Percentiles rank a stretch among this genome's conserved stretches.
Evolutionary conservation across 176 grass and related monocot genomes (phyloP).

Genomic region (Cenchrus purpureus): DNA sequence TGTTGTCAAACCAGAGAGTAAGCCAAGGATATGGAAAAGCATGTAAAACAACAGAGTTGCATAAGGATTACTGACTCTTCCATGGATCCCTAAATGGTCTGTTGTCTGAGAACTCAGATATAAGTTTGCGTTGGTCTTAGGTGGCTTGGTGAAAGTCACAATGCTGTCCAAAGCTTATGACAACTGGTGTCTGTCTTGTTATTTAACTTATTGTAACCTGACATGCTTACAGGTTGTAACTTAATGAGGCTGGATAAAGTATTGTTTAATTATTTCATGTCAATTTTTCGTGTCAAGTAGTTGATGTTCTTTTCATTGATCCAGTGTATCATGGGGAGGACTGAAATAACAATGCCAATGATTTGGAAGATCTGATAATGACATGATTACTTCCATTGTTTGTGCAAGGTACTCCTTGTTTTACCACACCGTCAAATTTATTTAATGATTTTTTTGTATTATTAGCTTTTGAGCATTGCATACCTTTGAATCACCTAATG

Average conservation of each 20-base stretch:
- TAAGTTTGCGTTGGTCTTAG: slow-evolving; percentile 18
- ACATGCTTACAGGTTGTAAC: slow-evolving; percentile 21
- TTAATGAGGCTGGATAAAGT: not conserved
- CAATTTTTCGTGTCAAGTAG: slow-evolving; percentile 24
- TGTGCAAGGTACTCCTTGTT: slow-evolving; percentile 34
- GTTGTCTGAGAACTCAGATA: slow-evolving; percentile 9
- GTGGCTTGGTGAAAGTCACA: slow-evolving; percentile 23
- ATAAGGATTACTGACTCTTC: slow-evolving; percentile 54
- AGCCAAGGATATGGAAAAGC: slow-evolving; percentile 9
- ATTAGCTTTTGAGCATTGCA: slow-evolving; percentile 33
- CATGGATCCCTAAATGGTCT: slow-evolving; percentile 31
- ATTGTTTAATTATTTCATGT: slow-evolving; percentile 13
- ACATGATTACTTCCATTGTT: slow-evolving; percentile 26
- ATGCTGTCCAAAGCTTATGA: slow-evolving; percentile 28
- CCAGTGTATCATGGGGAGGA: slow-evolving; percentile 29
- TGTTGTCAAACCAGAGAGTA: slow-evolving; percentile 27
- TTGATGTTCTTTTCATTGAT: slow-evolving; percentile 25
- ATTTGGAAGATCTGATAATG: slow-evolving; percentile 38
- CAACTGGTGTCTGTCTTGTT: slow-evolving; percentile 16
- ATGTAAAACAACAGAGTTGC: slow-evolving; percentile 51
- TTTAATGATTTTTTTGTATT: not conserved
- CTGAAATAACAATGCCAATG: slow-evolving; percentile 49
- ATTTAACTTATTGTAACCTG: not conserved
- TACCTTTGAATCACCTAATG: slow-evolving; percentile 28
- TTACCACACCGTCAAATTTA: slow-evolving; percentile 21